Conservation (phyloP, 352 stramenopile genomes). For the Phytophthora parvispora region DNA sequence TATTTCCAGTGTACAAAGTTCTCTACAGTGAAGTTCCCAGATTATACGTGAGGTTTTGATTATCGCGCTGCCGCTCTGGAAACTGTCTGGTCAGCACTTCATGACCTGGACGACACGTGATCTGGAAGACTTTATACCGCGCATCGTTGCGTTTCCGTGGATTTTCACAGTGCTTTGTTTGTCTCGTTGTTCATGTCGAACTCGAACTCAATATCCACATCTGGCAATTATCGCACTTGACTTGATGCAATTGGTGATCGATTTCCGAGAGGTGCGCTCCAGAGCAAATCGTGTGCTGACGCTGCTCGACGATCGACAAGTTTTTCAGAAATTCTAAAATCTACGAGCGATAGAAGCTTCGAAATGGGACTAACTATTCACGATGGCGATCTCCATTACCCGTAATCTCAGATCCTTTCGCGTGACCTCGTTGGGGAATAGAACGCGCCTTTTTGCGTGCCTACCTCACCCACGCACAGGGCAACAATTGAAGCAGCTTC, state of each 20-base stretch:
- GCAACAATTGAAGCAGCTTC: background rate
- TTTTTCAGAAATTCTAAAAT: too few species aligned
- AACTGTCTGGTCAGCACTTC: background rate
- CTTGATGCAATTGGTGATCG: background rate
- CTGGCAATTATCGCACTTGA: background rate
- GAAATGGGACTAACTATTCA: background rate
- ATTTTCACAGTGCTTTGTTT: background rate
- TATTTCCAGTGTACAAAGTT: slow-evolving; percentile 5
- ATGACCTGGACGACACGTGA: background rate
- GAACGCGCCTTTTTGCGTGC: background rate
- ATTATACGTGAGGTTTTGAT: background rate
- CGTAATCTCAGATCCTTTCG: background rate
- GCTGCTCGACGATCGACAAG: too few species aligned
- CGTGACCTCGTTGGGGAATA: background rate
- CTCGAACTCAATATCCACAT: background rate
- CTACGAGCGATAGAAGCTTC: background rate
- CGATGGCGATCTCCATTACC: background rate
- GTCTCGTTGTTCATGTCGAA: background rate
- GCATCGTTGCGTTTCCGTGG: background rate
- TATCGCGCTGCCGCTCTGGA: background rate
- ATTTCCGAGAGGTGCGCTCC: slow-evolving; percentile 7
- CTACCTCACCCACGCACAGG: background rate
- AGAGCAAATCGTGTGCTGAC: background rate
- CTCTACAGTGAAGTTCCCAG: background rate
- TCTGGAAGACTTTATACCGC: background rate